Evolutionary conservation across 352 stramenopile species (phyloP).

Genomic region (Pythium chondricola): DNA sequence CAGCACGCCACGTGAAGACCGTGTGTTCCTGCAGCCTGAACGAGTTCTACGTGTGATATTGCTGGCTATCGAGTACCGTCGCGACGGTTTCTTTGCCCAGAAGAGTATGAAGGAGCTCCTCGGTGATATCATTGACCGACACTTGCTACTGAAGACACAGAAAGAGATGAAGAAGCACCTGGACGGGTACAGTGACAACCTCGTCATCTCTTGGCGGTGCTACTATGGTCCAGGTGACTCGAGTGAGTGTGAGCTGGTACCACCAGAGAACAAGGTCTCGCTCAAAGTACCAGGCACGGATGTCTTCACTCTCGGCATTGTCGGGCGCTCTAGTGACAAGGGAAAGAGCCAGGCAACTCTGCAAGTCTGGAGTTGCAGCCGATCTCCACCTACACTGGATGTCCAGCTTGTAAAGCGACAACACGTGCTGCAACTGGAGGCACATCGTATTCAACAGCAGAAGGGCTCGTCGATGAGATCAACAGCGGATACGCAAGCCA

Average conservation of each 20-base stretch:
- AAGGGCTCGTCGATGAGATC: neutral
- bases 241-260: neutral
- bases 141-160: slow-evolving; percentile 11
- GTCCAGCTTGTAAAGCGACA: neutral
- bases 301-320: neutral
- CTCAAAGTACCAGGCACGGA: neutral
- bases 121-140: slow-evolving; percentile 7
- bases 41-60: slow-evolving; percentile 5
- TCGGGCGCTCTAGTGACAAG: no score
- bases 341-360: no score
- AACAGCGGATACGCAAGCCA: no score
- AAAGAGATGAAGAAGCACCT: slow-evolving; percentile 10
- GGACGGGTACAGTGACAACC: slow-evolving; percentile 7
- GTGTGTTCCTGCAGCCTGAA: slow-evolving; percentile 7
- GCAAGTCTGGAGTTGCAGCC: no score
- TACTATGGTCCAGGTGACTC: slow-evolving; percentile 9
- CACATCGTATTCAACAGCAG: neutral
- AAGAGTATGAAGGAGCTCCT: slow-evolving; percentile 23
- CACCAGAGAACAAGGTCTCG: neutral
- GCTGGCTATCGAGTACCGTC: slow-evolving; percentile 6
- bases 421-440: neutral
- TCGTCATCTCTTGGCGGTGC: slow-evolving; percentile 9
- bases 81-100: slow-evolving; percentile 16
- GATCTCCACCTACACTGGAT: neutral
- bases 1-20: no score